Evolutionary conservation across 768 basidiomycete species (phyloP).

Genomic region (Phanerochaete sordida): DNA sequence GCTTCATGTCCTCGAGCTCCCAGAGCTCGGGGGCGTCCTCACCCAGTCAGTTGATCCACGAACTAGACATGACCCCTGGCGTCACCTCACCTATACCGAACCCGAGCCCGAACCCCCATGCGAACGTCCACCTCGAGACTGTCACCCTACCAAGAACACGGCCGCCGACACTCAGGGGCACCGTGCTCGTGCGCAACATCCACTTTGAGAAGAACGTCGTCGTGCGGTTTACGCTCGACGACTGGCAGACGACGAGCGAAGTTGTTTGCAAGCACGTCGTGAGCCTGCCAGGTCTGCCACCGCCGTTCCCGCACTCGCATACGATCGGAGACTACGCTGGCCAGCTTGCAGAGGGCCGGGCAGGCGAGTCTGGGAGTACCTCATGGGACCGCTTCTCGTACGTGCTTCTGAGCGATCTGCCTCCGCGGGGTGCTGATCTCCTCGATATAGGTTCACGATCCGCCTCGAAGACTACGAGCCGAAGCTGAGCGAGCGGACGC

Average conservation of each 20-base stretch:
- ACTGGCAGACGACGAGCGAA: conserved; percentile 92
- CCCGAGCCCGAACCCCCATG: conserved; percentile 24
- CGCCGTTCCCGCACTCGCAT: conserved; percentile 22
- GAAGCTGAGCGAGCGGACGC: conserved; percentile 43
- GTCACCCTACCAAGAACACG: conserved; percentile 32
- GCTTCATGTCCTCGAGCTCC: neutral
- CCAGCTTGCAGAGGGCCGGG: conserved; percentile 16
- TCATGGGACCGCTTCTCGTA: conserved; percentile 34
- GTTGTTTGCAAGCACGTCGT: conserved; percentile 52
- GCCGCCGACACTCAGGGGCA: conserved; percentile 56
- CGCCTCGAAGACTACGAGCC: conserved; percentile 68
- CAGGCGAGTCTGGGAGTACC: conserved; percentile 6
- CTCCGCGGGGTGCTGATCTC: neutral
- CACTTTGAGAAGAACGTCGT: conserved; percentile 84
- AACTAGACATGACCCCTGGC: conserved; percentile 32
- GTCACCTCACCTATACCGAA: conserved; percentile 36
- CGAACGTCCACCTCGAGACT: conserved; percentile 37
- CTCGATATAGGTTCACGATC: conserved; percentile 42
- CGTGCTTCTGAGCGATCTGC: neutral
- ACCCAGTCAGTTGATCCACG: conserved; percentile 16
- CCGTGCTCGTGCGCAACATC: conserved; percentile 80
- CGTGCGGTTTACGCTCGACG: conserved; percentile 87
- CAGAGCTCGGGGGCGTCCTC: neutral
- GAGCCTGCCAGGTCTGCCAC: conserved; percentile 38
- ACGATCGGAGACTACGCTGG: conserved; percentile 42